Evolutionary conservation across 192 early-diverging fungal species (phyloP), one percentile per base, ranked within the genome.

Genomic region (Umbelopsis isabellina): DNA sequence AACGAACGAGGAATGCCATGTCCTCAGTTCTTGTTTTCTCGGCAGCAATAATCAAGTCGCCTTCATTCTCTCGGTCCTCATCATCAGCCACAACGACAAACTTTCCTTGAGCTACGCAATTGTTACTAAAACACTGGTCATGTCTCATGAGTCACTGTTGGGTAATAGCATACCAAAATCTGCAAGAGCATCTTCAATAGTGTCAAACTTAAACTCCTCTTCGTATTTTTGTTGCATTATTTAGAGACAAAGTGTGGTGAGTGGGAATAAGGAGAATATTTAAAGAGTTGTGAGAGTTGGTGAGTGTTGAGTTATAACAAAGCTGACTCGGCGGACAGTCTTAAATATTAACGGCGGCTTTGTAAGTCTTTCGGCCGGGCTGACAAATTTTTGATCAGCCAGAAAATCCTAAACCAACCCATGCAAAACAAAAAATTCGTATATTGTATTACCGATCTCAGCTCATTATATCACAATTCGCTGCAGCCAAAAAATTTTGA

Each of bases 41-140:
- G n/a, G 92, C 98, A 0, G 98, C 94, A 75, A 98, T 95, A 69
- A 99, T 94, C 52, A 99, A 82, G 78, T 99, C 98, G 41, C 98
- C 98, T 78, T 99, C 98, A 82, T 99, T 99, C 82, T 99, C 98
- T 18, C 97, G 92, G 74, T 98, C 96, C 73, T 98, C 97, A 76
- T 98, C 93, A 82, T 99, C 97, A 71, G 98, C 93, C 3, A 93
- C 97, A 21, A 99, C 80, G 8, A 99, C 83, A 73, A 94, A 93
- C 69, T 96, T 88, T 71, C 93, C 96, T 65, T 77, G 83, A 47
- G 90, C 94, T 85, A 78, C 16, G 53, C 9, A 33, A 45, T 51
- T 7, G 37, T 47, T 46, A 25, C 16, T 48, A 50, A 45, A 25
- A 20, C 16, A 27, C 22, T 30, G 22, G 22, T 27, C n/a, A 18